Conservation (phyloP, 345 rosid species). For the Acer yangbiense region DNA sequence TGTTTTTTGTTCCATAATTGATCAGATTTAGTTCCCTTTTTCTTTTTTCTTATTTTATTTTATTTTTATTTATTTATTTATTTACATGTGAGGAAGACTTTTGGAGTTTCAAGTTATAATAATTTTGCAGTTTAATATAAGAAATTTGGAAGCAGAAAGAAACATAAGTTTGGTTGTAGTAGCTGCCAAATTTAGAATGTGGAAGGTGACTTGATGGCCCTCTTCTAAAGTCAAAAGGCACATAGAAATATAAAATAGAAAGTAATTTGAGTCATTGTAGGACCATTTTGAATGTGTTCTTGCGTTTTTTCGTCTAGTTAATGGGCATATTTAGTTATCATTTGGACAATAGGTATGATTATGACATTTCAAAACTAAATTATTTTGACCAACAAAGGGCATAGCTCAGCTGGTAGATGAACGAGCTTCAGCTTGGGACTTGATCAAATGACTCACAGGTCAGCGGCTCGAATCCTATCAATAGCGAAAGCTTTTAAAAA, state of each 20-base stretch:
- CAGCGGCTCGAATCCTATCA: too few relatives aligned
- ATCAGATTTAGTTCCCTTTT: not conserved
- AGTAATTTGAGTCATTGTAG: constrained; percentile 1
- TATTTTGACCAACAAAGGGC: not conserved
- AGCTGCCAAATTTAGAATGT: constrained; percentile 14
- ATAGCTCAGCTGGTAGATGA: too few relatives aligned
- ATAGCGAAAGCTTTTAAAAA: too few relatives aligned
- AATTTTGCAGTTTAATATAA: not conserved
- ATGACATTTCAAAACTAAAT: not conserved
- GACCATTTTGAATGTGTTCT: constrained; percentile 4
- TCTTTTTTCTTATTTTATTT: too few relatives aligned
- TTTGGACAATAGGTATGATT: not conserved
- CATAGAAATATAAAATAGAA: not conserved
- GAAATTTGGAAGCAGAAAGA: not conserved
- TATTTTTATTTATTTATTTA: not conserved
- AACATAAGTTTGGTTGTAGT: not conserved
- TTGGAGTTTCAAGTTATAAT: not conserved
- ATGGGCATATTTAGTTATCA: not conserved
- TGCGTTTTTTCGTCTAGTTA: not conserved
- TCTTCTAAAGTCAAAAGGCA: not conserved
- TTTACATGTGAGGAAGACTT: not conserved
- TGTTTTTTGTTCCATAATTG: not conserved
- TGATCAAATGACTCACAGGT: too few relatives aligned
- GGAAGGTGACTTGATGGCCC: not conserved
- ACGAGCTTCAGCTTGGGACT: too few relatives aligned